Conservation (phyloP, 2,329 filamentous ascomycete genomes). For the Botrytis porri region DNA sequence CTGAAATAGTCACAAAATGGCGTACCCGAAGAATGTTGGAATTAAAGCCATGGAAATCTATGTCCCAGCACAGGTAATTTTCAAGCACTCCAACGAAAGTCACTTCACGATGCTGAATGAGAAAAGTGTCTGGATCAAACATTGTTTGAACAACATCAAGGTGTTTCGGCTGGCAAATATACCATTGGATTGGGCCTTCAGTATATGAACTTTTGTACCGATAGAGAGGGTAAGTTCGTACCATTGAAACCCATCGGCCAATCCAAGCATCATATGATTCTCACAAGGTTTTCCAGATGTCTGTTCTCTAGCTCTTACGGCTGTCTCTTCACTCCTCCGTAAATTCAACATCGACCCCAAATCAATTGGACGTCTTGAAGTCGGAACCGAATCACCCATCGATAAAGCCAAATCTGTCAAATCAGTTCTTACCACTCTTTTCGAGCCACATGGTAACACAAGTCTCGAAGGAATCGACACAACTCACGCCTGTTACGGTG, state of each 20-base stretch:
- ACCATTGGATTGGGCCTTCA: conserved; percentile 88
- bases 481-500: conserved; percentile 82
- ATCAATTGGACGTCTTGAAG: conserved; percentile 76
- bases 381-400: conserved; percentile 79
- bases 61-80: conserved; percentile 74
- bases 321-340: conserved; percentile 70
- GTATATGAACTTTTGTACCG: conserved; percentile 89
- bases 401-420: conserved; percentile 93
- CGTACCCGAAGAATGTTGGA: conserved; percentile 81
- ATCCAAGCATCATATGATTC: background rate
- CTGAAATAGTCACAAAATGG: conserved; percentile 20
- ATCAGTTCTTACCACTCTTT: conserved; percentile 82
- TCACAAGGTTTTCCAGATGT: conserved; percentile 60
- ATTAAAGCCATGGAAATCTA: conserved; percentile 93
- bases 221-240: conserved; percentile 67
- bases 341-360: conserved; percentile 81
- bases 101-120: background rate
- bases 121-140: conserved; percentile 75
- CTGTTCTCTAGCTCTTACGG: conserved; percentile 80
- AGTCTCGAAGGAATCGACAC: conserved; percentile 82
- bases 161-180: conserved; percentile 78
- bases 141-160: conserved; percentile 83
- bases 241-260: background rate
- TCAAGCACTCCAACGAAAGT: too few relatives aligned
- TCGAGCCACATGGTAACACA: conserved; percentile 66